Conservation (phyloP, 2,329 filamentous ascomycete genomes). For the Alternaria longipes region DNA sequence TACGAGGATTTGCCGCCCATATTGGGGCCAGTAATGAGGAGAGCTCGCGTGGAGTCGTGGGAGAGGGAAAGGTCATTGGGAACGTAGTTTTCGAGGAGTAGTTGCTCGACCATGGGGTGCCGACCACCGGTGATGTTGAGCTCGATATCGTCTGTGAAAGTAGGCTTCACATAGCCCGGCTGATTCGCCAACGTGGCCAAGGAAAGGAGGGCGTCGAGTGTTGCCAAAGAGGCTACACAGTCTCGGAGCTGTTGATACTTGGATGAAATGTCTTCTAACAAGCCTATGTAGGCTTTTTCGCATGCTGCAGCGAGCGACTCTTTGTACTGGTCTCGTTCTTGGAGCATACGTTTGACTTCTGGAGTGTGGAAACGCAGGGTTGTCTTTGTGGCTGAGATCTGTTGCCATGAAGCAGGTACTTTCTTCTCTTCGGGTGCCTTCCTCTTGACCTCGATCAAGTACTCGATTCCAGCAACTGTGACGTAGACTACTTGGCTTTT, state of each 20-base stretch:
- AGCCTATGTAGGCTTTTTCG: conserved; percentile 77
- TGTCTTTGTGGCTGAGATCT: conserved; percentile 94
- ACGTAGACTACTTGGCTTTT: conserved; percentile 78
- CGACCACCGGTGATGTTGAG: conserved; percentile 79
- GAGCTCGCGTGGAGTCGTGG: conserved; percentile 66
- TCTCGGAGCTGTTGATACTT: conserved; percentile 92
- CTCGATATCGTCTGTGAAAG: conserved; percentile 69
- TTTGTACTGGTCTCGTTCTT: conserved; percentile 92
- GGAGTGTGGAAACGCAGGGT: conserved; percentile 93
- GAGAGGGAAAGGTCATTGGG: conserved; percentile 83
- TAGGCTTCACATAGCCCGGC: conserved; percentile 87
- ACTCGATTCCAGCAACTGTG: conserved; percentile 90
- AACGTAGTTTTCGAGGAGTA: conserved; percentile 85
- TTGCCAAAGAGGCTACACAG: conserved; percentile 83
- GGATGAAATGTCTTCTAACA: conserved; percentile 78
- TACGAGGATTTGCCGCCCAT: conserved; percentile 99
- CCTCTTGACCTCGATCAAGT: conserved; percentile 91
- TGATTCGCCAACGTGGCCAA: conserved; percentile 84
- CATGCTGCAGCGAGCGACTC: conserved; percentile 92
- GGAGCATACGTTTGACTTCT: conserved; percentile 81
- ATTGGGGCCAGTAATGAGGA: conserved; percentile 95
- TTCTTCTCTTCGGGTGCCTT: conserved; percentile 73
- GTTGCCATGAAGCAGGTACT: conserved; percentile 92
- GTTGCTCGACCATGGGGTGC: conserved; percentile 95
- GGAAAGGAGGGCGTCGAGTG: conserved; percentile 88